phyloP scores from a whole-genome alignment of 805 yeast species.

The Ogataea sp. region DNA sequence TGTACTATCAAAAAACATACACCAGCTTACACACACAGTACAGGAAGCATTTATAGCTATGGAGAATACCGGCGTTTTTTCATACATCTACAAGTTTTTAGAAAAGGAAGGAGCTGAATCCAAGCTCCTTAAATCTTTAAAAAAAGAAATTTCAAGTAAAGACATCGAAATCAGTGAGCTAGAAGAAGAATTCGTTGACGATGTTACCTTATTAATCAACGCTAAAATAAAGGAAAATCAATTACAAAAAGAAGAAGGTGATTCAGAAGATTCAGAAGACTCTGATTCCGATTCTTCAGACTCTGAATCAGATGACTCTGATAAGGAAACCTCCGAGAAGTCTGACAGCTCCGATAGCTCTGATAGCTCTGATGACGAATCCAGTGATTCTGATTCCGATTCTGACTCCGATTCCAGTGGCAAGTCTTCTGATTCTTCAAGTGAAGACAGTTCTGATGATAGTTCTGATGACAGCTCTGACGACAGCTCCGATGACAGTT shows the following conservation, averaged over 20 bases:
- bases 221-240: no score
- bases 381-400: neutral
- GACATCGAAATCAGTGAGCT: neutral
- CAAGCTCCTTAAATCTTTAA: constrained; percentile 14
- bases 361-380: constrained; percentile 6
- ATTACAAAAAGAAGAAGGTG: no score
- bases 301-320: constrained; percentile 17
- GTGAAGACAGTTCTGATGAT: neutral
- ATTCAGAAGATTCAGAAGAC: constrained; percentile 2
- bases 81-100: constrained; percentile 17
- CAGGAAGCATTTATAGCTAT: neutral
- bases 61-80: constrained; percentile 4
- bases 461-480: no score
- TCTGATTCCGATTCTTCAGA: constrained; percentile 17
- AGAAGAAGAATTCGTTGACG: constrained; percentile 2
- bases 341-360: constrained; percentile 2
- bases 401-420: no score
- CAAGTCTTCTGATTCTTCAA: neutral
- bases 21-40: no score
- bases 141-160: no score
- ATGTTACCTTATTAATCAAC: no score
- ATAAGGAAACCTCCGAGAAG: constrained; percentile 11
- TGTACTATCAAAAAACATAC: no score
- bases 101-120: constrained; percentile 14
- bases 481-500: no score